Evolutionary conservation across 2,329 filamentous ascomycete species (phyloP).

Genomic region (Fusarium nelsonii): DNA sequence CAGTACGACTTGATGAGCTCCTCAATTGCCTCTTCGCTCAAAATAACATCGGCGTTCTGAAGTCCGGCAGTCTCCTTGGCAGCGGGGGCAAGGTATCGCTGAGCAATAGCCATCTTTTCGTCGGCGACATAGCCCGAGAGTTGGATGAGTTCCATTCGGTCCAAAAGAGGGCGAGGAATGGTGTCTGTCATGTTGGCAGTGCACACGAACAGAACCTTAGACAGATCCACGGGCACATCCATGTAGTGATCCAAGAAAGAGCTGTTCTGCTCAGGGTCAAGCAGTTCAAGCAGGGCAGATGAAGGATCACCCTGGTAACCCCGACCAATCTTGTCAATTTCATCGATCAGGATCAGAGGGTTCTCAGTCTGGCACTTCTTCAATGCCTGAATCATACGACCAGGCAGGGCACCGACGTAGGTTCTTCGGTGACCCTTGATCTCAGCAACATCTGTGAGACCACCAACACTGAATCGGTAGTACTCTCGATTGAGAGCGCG

Average conservation of each 20-base stretch:
- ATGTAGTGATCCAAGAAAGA: conserved; percentile 99
- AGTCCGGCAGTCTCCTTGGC: conserved; percentile 95
- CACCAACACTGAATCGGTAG: conserved; percentile 98
- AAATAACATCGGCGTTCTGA: conserved; percentile 88
- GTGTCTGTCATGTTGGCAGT: conserved; percentile 99
- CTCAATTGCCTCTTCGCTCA: conserved; percentile 88
- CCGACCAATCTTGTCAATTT: conserved; percentile 97
- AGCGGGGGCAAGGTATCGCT: conserved; percentile 89
- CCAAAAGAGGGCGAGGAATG: conserved; percentile 90
- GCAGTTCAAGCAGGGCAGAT: conserved; percentile 89
- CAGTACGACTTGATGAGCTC: conserved; percentile 99
- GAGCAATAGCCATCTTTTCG: conserved; percentile 98
- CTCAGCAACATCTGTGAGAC: conserved; percentile 95
- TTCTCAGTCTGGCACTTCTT: conserved; percentile 99
- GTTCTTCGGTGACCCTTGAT: conserved; percentile 98
- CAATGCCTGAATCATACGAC: conserved; percentile 95
- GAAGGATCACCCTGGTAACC: conserved; percentile 97
- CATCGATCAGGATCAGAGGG: conserved; percentile 94
- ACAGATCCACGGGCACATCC: conserved; percentile 96
- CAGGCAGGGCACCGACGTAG: conserved; percentile 94
- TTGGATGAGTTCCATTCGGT: conserved; percentile 98
- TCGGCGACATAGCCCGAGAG: conserved; percentile 97
- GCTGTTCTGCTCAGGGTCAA: conserved; percentile 97
- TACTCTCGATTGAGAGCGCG: conserved; percentile 95
- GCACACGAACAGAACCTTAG: conserved; percentile 98